These are phyloP conservation scores for Lophiotrema nucula DNA, from an alignment of 495 filamentous ascomycete species.

Conservation along the genomic window DNA sequence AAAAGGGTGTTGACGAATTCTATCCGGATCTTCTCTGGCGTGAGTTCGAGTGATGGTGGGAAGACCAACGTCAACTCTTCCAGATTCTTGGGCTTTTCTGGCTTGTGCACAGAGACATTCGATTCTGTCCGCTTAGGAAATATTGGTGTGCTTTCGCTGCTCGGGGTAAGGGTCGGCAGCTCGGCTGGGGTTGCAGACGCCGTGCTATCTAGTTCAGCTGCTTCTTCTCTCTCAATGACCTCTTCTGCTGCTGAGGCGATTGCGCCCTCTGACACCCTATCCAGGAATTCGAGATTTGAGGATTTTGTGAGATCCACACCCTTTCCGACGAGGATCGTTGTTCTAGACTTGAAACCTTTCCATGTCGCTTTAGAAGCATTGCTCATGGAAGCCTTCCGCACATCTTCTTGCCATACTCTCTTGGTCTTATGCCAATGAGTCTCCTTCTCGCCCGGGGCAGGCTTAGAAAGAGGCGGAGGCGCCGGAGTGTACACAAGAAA, in stretches of 20 bases:
- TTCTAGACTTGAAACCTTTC: slow-evolving; percentile 44
- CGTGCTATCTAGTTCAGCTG: background rate
- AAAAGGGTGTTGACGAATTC: slow-evolving; percentile 44
- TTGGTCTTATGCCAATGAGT: slow-evolving; percentile 43
- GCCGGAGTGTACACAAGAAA: slow-evolving; percentile 47
- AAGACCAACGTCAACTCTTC: slow-evolving; percentile 35
- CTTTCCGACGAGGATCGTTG: slow-evolving; percentile 41
- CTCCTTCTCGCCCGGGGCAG: slow-evolving; percentile 44
- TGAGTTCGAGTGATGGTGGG: slow-evolving; percentile 35
- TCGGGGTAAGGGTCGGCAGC: background rate
- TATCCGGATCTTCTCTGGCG: slow-evolving; percentile 37
- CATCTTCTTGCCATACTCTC: slow-evolving; percentile 46
- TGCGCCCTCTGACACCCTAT: slow-evolving; percentile 37
- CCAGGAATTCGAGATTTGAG: slow-evolving; percentile 44
- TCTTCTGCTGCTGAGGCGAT: slow-evolving; percentile 12
- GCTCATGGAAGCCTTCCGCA: slow-evolving; percentile 42
- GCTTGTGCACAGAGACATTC: background rate
- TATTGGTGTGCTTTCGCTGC: background rate
- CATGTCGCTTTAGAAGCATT: slow-evolving; percentile 40
- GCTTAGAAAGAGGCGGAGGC: slow-evolving; percentile 39
- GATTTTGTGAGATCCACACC: slow-evolving; percentile 40
- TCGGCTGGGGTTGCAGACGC: background rate
- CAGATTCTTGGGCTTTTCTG: slow-evolving; percentile 5
- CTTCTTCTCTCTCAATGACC: background rate
- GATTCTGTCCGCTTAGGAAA: background rate